A percentile compares a stretch with the other conserved stretches of the same genome.
phyloP scores from a whole-genome alignment of 192 early-diverging fungal species.

The Obelidium mucronatum region DNA sequence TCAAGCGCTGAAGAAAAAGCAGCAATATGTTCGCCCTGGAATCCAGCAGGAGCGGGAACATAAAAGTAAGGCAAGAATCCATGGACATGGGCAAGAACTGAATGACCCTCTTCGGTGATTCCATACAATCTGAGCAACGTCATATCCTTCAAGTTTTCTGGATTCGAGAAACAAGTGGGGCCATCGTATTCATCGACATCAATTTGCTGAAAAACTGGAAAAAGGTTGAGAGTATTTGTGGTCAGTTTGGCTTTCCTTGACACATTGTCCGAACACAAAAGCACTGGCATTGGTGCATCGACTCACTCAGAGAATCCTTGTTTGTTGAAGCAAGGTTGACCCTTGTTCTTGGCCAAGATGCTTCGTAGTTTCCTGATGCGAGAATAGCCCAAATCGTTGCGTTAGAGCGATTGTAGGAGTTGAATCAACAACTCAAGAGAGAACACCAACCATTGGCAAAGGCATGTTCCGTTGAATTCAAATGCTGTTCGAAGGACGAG shows the following conservation, averaged over 20 bases:
- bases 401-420: no score
- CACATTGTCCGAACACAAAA: no score
- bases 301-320: background rate
- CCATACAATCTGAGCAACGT: conserved; percentile 85
- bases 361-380: conserved; percentile 9
- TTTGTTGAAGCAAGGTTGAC: background rate
- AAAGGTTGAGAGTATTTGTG: background rate
- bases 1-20: conserved; percentile 59
- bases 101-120: conserved; percentile 85
- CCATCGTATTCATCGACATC: conserved; percentile 88
- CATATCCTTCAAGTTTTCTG: conserved; percentile 42
- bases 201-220: conserved; percentile 91
- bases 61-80: conserved; percentile 96
- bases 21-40: conserved; percentile 66
- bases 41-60: conserved; percentile 85
- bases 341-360: background rate
- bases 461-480: background rate
- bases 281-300: background rate
- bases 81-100: conserved; percentile 88
- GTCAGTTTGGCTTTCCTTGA: no score
- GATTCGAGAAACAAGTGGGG: conserved; percentile 4
- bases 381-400: no score
- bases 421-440: background rate
- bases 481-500: background rate
- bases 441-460: background rate